Conservation (phyloP, 2,329 filamentous ascomycete species). For the Endocalyx cinctus region DNA sequence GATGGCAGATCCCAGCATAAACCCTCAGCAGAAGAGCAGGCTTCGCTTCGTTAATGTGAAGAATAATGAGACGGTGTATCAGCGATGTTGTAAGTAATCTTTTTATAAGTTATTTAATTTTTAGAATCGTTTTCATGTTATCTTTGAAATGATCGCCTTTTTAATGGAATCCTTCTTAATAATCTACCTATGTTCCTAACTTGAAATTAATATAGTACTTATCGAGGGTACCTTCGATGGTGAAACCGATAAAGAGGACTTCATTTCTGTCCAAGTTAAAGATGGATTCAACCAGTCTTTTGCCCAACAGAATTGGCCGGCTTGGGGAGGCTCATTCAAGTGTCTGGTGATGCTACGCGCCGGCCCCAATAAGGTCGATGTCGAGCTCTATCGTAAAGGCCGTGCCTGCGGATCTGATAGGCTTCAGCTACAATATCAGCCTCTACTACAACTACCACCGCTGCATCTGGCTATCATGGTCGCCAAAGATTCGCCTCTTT, state of each 20-base stretch:
- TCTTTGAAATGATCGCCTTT: too few relatives aligned
- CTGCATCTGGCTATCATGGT: constrained; percentile 67
- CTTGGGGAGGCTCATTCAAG: constrained; percentile 3
- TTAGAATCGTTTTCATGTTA: too few relatives aligned
- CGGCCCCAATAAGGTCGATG: constrained; percentile 7
- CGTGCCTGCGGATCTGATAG: background rate
- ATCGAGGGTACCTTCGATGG: constrained; percentile 6
- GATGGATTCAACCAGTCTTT: constrained; percentile 4
- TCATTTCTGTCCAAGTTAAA: constrained; percentile 6
- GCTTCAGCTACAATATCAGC: constrained; percentile 43
- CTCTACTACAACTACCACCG: constrained; percentile 53
- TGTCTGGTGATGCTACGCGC: constrained; percentile 11
- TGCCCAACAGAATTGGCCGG: constrained; percentile 10
- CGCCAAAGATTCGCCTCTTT: constrained; percentile 63
- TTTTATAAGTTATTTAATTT: too few relatives aligned
- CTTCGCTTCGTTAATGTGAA: too few relatives aligned
- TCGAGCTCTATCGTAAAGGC: constrained; percentile 6
- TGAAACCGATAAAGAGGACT: constrained; percentile 3
- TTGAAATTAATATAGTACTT: too few relatives aligned
- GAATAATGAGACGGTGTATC: too few relatives aligned
- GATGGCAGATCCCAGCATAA: too few relatives aligned
- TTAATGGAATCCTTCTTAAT: too few relatives aligned
- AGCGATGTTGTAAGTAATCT: too few relatives aligned
- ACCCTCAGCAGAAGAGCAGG: too few relatives aligned
- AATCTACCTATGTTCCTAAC: too few relatives aligned